A percentile compares a stretch with the other conserved stretches of the same genome.
phyloP scores from a whole-genome alignment of 192 early-diverging fungal genomes.

The Coemansia sp. region DNA sequence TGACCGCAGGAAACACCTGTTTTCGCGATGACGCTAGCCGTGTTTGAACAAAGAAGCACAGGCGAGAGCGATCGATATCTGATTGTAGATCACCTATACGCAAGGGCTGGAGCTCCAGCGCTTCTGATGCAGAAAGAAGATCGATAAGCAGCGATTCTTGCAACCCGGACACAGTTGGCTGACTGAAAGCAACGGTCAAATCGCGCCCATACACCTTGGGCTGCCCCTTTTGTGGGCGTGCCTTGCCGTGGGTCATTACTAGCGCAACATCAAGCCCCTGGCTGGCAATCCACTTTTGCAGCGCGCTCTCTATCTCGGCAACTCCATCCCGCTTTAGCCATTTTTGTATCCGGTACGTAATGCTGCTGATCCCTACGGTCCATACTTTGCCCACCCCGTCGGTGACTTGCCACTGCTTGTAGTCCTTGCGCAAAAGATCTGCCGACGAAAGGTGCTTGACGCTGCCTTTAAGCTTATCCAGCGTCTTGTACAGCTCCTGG shows the following conservation, averaged over 20 bases:
- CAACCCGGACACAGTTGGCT: background rate
- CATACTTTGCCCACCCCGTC: constrained; percentile 8
- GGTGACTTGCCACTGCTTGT: constrained; percentile 50
- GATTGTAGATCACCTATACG: background rate
- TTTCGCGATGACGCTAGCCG: constrained; percentile 37
- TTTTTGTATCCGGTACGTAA: constrained; percentile 38
- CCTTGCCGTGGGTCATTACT: constrained; percentile 53
- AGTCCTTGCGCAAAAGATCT: constrained; percentile 55
- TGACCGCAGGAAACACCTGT: constrained; percentile 44
- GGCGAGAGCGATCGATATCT: background rate
- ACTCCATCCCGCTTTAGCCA: constrained; percentile 50
- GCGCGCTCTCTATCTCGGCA: constrained; percentile 13
- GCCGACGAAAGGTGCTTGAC: constrained; percentile 31
- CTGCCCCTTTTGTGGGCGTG: constrained; percentile 6
- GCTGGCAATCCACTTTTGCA: constrained; percentile 19
- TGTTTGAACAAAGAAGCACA: constrained; percentile 23
- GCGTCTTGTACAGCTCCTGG: constrained; percentile 24
- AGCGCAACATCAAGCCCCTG: constrained; percentile 38
- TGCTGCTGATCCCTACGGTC: constrained; percentile 50
- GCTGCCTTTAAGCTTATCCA: constrained; percentile 37
- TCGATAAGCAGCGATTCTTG: constrained; percentile 5
- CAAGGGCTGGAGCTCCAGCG: constrained; percentile 5
- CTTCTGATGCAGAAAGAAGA: constrained; percentile 1
- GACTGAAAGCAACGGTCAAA: constrained; percentile 23
- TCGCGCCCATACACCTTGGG: constrained; percentile 41